A percentile compares a stretch with the other conserved stretches of the same genome.
Evolutionary conservation across 2,329 filamentous ascomycete species (phyloP).

Genomic region (Drechslerella stenobrocha): DNA sequence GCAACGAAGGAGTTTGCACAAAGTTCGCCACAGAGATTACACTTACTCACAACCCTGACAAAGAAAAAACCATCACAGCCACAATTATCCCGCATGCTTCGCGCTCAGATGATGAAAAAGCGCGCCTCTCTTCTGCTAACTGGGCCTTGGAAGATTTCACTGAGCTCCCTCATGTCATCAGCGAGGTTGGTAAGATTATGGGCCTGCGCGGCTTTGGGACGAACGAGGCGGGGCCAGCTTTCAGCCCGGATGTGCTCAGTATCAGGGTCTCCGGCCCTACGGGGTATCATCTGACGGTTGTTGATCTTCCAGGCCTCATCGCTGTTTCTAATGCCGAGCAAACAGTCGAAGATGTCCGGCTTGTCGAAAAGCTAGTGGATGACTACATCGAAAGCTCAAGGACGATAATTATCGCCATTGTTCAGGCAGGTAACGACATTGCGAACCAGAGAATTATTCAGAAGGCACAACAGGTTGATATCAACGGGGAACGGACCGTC

Average conservation of each 20-base stretch:
- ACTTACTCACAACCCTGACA: constrained; percentile 26
- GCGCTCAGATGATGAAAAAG: constrained; percentile 15
- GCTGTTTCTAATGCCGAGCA: constrained; percentile 55
- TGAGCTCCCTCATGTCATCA: constrained; percentile 16
- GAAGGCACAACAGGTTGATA: constrained; percentile 54
- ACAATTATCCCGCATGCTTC: constrained; percentile 14
- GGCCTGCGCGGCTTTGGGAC: constrained; percentile 17
- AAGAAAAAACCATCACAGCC: constrained; percentile 9
- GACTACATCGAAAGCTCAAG: constrained; percentile 57
- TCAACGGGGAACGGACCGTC: constrained; percentile 56
- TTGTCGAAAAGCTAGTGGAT: constrained; percentile 56
- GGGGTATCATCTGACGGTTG: constrained; percentile 57
- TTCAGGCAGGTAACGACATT: constrained; percentile 57
- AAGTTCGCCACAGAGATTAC: constrained; percentile 46
- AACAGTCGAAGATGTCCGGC: constrained; percentile 54
- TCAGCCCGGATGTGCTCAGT: constrained; percentile 52
- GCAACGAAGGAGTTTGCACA: constrained; percentile 40
- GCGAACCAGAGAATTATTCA: constrained; percentile 56
- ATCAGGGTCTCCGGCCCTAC: constrained; percentile 51
- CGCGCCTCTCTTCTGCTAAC: not conserved
- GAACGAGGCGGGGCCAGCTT: constrained; percentile 32
- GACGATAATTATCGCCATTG: constrained; percentile 59
- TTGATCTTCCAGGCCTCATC: constrained; percentile 60
- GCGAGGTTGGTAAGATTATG: constrained; percentile 11
- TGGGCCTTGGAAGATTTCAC: not conserved